phyloP scores from a whole-genome alignment of 371 early-diverging fungal species.

The Apophysomyces variabilis region DNA sequence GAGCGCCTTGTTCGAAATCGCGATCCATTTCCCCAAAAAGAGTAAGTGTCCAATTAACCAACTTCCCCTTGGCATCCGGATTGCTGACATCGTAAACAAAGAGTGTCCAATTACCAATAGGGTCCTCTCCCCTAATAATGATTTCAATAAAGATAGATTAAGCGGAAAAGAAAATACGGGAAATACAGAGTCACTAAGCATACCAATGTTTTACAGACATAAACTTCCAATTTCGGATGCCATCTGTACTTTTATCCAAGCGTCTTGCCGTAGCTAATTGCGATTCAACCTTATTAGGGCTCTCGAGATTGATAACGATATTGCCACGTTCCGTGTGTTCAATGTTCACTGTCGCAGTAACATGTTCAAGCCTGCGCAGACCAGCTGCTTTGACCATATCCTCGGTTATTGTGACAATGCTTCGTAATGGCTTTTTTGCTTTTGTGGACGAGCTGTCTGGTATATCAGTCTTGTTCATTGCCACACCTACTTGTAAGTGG shows the following conservation, averaged over 20 bases:
- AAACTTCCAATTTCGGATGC: slow-evolving; percentile 93
- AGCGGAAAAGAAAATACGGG: background rate
- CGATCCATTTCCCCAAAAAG: slow-evolving; percentile 68
- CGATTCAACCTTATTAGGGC: slow-evolving; percentile 72
- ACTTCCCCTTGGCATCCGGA: slow-evolving; percentile 43
- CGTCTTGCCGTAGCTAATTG: slow-evolving; percentile 70
- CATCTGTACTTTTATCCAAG: slow-evolving; percentile 68
- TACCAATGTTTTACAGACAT: slow-evolving; percentile 97
- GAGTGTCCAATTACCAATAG: slow-evolving; percentile 85
- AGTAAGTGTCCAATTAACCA: slow-evolving; percentile 70
- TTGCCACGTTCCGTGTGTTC: slow-evolving; percentile 83
- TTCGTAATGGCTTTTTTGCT: slow-evolving; percentile 33
- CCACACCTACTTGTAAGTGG: slow-evolving; percentile 42
- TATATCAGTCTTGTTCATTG: slow-evolving; percentile 52
- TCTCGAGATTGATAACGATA: slow-evolving; percentile 73
- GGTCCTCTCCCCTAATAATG: slow-evolving; percentile 80
- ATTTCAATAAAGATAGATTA: background rate
- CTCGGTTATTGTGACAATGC: slow-evolving; percentile 45
- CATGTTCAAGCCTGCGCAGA: slow-evolving; percentile 77
- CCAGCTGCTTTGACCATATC: slow-evolving; percentile 50
- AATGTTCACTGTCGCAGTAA: slow-evolving; percentile 86
- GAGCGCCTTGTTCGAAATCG: slow-evolving; percentile 31
- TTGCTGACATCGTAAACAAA: slow-evolving; percentile 60
- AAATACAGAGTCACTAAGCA: slow-evolving; percentile 18
- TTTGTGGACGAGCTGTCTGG: slow-evolving; percentile 54